Evolutionary conservation across 345 rosid species (phyloP).

Genomic region (Populus tremula): DNA sequence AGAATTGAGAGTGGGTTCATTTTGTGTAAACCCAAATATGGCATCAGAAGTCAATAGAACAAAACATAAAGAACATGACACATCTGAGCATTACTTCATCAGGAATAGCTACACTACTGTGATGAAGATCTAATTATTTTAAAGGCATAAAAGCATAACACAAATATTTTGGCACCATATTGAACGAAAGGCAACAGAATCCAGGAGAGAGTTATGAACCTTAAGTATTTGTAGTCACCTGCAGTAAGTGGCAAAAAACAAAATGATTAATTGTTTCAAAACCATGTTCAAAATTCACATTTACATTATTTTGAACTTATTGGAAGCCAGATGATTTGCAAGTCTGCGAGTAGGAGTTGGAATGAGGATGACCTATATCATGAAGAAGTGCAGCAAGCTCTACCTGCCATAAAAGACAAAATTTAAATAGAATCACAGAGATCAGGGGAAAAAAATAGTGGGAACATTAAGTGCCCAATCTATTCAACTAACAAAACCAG

Average conservation of each 20-base stretch:
- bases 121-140: not conserved
- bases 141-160: not conserved
- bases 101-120: not conserved
- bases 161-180: not conserved
- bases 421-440: not conserved
- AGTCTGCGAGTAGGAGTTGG: not conserved
- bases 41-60: no score
- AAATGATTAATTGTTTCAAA: conserved; percentile 1
- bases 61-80: no score
- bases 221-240: conserved; percentile 83
- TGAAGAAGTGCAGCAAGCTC: conserved; percentile 93
- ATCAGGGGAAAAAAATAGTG: not conserved
- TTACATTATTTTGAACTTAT: not conserved
- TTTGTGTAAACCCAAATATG: no score
- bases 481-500: no score
- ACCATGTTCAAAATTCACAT: not conserved
- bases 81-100: not conserved
- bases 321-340: not conserved
- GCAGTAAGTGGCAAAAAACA: conserved; percentile 23
- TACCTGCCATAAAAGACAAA: conserved; percentile 42
- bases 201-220: conserved; percentile 37
- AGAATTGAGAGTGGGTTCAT: no score
- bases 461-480: not conserved
- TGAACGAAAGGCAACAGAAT: not conserved
- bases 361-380: conserved; percentile 53